Evolutionary conservation across 345 rosid species (phyloP), one percentile per base, ranked within the genome.

Genomic region (Moricandia arvensis): DNA sequence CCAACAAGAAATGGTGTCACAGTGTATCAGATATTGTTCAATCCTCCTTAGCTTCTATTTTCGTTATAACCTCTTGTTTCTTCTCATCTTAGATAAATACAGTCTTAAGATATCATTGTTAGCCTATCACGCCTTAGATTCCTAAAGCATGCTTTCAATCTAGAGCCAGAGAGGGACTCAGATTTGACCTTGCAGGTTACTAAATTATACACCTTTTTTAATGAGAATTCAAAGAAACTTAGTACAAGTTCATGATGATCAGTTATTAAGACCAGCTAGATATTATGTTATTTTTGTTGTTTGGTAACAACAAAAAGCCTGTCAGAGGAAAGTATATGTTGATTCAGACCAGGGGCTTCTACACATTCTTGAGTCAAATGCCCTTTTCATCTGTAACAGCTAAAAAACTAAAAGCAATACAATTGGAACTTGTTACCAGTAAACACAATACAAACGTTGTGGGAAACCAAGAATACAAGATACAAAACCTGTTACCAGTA

Each of bases 81-180:
- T 29, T 29, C 31, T 29, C 31, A 29, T n/a, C 18, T 45, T 6
- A 59, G 43, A 29, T 59, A 16, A 54, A 33, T 33, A 8, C 43
- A 26, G 16, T 58, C 8, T 6, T 21, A 9, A 21, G 29, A 24
- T 24, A 27, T 24, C 31, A 10, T 17, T 53, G 27, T 53, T 58
- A 88, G 87, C 80, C 74, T 75, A 75, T 85, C 94, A 80, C 92
- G 81, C 16, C 93, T 91, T 82, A 81, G 38, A 83, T 88, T 90
- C 82, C 88, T 91, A 83, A 93, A 75, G 71, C 93, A 86, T 15
- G 91, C 90, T 72, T 90, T 92, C 60, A 91, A 86, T 85, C 86
- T 83, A 59, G 89, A 71, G 34, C 75, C 77, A 67, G 77, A 74
- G 71, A 84, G 84, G 5, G 82, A 54, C 72, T 84, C 80, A 51